A percentile compares a stretch with the other conserved stretches of the same genome.
Conservation (phyloP, 371 early-diverging fungal species). For the Rhizoclosmatium hyalinum region DNA sequence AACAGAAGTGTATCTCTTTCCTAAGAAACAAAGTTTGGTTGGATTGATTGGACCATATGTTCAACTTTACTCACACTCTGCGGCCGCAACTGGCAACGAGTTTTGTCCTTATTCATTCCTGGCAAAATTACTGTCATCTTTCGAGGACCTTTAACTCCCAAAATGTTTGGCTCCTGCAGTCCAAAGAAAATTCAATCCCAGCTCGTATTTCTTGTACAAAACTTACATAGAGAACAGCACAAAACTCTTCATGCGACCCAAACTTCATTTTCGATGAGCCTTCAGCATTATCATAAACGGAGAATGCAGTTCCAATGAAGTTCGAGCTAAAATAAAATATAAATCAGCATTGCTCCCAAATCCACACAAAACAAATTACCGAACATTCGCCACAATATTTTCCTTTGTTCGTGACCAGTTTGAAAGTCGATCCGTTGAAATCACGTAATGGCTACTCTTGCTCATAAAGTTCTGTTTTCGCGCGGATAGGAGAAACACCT, state of each 20-base stretch:
- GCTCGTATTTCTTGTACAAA: background rate
- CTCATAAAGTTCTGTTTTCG: slow-evolving; percentile 71
- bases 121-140: slow-evolving; percentile 89
- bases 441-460: slow-evolving; percentile 75
- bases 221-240: slow-evolving; percentile 81
- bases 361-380: slow-evolving; percentile 46
- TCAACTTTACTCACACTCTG: slow-evolving; percentile 45
- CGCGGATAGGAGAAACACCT: slow-evolving; percentile 70
- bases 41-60: background rate
- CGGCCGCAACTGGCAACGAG: slow-evolving; percentile 66
- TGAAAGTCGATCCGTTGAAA: slow-evolving; percentile 54
- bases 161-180: slow-evolving; percentile 81
- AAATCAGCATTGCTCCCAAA: background rate
- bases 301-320: slow-evolving; percentile 86
- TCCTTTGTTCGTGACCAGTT: slow-evolving; percentile 33
- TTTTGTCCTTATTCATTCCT: slow-evolving; percentile 72
- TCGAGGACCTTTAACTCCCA: slow-evolving; percentile 91
- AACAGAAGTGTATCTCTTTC: slow-evolving; percentile 72
- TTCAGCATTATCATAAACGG: slow-evolving; percentile 74
- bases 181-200: background rate
- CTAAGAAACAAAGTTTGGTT: slow-evolving; percentile 37
- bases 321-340: slow-evolving; percentile 60
- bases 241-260: slow-evolving; percentile 67
- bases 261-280: slow-evolving; percentile 49
- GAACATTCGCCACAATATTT: slow-evolving; percentile 66